Base-by-base conservation (phyloP, 768 basidiomycete species). In the Cubamyces lactineus region DNA sequence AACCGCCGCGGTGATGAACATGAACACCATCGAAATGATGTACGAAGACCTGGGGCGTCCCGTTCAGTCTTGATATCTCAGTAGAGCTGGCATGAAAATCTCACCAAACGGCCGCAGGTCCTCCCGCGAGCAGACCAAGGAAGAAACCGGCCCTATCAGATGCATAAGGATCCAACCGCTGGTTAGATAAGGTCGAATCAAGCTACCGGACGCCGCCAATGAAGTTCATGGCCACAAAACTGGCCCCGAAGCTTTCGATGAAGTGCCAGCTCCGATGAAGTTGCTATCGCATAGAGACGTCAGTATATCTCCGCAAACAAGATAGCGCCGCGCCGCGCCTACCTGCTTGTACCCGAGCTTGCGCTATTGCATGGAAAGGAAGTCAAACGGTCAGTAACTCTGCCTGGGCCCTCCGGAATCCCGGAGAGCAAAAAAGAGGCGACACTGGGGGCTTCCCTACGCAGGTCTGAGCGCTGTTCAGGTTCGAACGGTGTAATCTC, bases 401-500 rank as follows among this genome's bases (percentile, higher is more conserved):
- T 69, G 68, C 62, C 68, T 57, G 72, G 68, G 71, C 80, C 79
- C 76, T 74, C 72, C 70, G 67, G 62, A 61, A 66, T 73, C 68
- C 74, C 78, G 75, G 77, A 72, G 66, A 71, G 73, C 71, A 73
- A 74, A 72, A 77, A 78, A 61, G 64, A 69, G 71, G 74, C 69
- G 77, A 88, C 79, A 85, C 89, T 89, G 84, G 81, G 89, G 89
- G 69, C 89, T 92, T 95, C 92, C 92, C 92, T 94, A 92, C 93
- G 94, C 93, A 93, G 91, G 91, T 92, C 82, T 94, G 83, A 92
- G 86, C 90, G 82, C 92, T 93, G 89, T 84, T 92, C 94, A 95
- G 92, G 93, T 94, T 94, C 91, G 76, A 85, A 87, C 94, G 92
- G 93, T 95, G 85, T 95, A 62, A 91, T 95, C 94, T 96, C 93